Percentiles rank a stretch among this genome's conserved stretches.
These are phyloP conservation scores for Solanum okadae DNA, from an alignment of 257 asterid species.

Conservation along the genomic window DNA sequence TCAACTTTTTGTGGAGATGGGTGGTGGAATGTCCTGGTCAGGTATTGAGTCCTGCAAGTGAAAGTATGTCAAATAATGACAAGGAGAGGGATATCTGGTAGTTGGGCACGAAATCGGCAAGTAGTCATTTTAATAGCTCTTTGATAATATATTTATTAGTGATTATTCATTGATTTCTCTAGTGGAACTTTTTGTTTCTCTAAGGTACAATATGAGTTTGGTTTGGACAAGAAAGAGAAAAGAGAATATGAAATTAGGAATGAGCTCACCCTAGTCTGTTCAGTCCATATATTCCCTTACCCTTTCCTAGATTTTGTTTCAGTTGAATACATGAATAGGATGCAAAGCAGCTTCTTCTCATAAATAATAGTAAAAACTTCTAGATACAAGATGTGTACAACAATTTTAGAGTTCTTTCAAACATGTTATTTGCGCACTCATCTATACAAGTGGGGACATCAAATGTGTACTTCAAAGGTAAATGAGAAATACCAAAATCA, in stretches of 20 bases:
- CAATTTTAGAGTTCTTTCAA: neutral
- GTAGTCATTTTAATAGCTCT: neutral
- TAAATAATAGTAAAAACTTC: neutral
- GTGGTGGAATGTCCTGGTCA: neutral
- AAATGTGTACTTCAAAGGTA: neutral
- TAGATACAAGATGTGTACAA: neutral
- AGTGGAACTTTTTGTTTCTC: neutral
- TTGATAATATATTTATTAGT: neutral
- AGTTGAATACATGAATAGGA: neutral
- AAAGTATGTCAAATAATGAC: neutral
- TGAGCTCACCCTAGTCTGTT: neutral
- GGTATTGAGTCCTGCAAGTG: neutral
- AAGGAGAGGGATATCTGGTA: neutral
- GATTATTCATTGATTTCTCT: neutral
- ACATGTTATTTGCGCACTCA: neutral
- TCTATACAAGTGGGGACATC: neutral
- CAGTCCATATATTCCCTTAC: neutral
- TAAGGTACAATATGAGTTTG: neutral
- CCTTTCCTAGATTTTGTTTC: neutral
- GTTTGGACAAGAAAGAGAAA: neutral
- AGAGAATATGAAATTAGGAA: neutral
- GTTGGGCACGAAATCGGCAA: neutral
- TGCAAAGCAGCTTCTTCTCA: neutral
- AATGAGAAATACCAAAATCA: neutral
- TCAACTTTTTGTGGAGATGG: neutral